A percentile compares a stretch with the other conserved stretches of the same genome.
These are phyloP conservation scores for Avena insularis DNA, from an alignment of 176 grass and related monocot genomes.

Conservation along the genomic window DNA sequence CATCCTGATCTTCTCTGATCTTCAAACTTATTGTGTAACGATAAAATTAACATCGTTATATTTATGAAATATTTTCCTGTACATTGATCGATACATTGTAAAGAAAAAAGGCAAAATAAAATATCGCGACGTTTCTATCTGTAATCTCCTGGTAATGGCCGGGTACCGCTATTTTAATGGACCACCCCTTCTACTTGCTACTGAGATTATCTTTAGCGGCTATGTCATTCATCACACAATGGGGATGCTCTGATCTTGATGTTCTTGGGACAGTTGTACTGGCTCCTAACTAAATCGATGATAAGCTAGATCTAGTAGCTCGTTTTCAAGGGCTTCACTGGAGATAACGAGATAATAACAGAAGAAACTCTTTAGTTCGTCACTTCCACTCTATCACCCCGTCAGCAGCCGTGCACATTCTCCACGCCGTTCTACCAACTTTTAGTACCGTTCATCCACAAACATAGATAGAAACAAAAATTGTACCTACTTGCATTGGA, in stretches of 20 bases:
- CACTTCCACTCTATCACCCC: neutral
- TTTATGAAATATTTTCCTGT: neutral
- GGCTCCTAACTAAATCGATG: neutral
- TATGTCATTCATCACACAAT: slow-evolving; percentile 46
- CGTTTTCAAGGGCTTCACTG: neutral
- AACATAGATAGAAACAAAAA: neutral
- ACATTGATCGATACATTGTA: no score
- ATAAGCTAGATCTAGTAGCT: neutral
- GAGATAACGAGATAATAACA: no score
- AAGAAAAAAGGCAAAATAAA: neutral
- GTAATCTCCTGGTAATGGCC: neutral
- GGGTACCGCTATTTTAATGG: neutral
- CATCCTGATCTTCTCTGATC: no score
- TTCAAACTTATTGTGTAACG: no score
- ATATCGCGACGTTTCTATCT: neutral
- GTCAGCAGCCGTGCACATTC: neutral
- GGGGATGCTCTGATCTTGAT: slow-evolving; percentile 4
- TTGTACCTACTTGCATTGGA: neutral
- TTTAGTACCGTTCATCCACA: neutral
- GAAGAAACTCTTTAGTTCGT: neutral
- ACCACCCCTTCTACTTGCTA: neutral
- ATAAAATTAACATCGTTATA: neutral
- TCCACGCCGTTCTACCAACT: neutral
- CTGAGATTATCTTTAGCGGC: neutral
- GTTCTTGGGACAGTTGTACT: neutral